Evolutionary conservation across 768 basidiomycete species (phyloP), one percentile per base, ranked within the genome.

Genomic region (Thelephora ganbajun): DNA sequence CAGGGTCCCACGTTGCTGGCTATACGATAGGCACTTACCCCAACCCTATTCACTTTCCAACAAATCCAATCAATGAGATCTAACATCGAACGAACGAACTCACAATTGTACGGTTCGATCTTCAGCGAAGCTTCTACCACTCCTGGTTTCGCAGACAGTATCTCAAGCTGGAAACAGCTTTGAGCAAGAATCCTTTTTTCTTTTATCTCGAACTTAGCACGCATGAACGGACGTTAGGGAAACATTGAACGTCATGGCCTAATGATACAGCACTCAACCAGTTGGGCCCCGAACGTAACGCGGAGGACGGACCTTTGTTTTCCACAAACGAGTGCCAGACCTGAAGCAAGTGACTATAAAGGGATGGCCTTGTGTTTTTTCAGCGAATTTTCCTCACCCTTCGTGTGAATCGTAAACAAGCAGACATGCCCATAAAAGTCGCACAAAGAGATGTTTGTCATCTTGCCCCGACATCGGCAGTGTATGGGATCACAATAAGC

Each of bases 271-370:
- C 46, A 49, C 47, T 35, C 20, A 35, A 57, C 4, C 53, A 44
- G 46, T 18, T 35, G 44, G 26, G 35, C 42, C 48, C 14, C 45
- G n/a, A 33, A 12, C 39, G 23, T 4, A 22, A 20, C 14, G 37
- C 36, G 45, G 23, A 22, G 22, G 49, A 26, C 43, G 16, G 41
- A 80, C 85, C 86, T 70, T 78, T 72, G 53, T 78, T 83, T 41
- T 80, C 76, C 2, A 88, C 52, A 57, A 90, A 89, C 5, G 82
- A 85, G 57, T 77, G 73, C 87, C 86, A 89, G 46, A 89, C 86
- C 85, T 84, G 57, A 35, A 18, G 34, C 18, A 13, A 7, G 14
- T 43, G 41, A 57, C 6, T 9, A 33, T 42, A 48, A 42, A 52
- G n/a, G 5, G 2, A 34, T 22, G 18, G 13, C 11, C 43, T 6